Evolutionary conservation across 2,329 filamentous ascomycete species (phyloP), one percentile per base, ranked within the genome.

Genomic region (Penicillium sp.): DNA sequence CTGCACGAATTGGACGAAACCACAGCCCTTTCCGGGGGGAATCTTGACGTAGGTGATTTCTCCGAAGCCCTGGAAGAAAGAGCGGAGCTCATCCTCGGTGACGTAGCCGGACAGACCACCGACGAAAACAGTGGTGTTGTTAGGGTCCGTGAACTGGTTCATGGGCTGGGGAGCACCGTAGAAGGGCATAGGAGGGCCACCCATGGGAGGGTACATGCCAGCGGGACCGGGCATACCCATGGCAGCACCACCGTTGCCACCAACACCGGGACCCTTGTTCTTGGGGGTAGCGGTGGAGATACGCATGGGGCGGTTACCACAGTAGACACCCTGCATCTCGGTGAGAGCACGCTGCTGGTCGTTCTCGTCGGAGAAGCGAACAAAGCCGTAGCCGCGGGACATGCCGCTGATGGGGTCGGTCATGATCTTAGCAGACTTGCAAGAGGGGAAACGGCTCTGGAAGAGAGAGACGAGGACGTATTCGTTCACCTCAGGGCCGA

Each of bases 11-110:
- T 99, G 94, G 58, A 99, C 94, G 73, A 99, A 99, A 57, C 94
- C 94, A 72, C 94, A 99, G 67, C 94, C 94, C 85, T 99, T 99
- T 80, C 94, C 94, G 64, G 94, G 93, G 53, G 94, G 94, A 58
- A 99, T 99, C 87, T 99, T 99, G 81, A 99, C 94, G 76, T 99
- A 99, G 69, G 94, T 99, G 73, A 99, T 99, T 76, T 99, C 94
- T 60, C 94, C 94, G 64, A 99, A 99, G 68, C 94, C 94, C 78
- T 99, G 94, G 88, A 99, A 99, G 85, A 99, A 99, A 0, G 92
- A 97, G 62, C 94, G 91, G n/a, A 99, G 88, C 82, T 99, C 94
- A 70, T 99, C 94, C 81, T 99, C 94, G 47, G 94, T 99, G 61
- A 99, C 94, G 71, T 99, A 99, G 65, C 94, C 94, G 38, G 92